A percentile compares a stretch with the other conserved stretches of the same genome.
Conservation (phyloP, 441 rosid genomes). For the Populus hybrid region DNA sequence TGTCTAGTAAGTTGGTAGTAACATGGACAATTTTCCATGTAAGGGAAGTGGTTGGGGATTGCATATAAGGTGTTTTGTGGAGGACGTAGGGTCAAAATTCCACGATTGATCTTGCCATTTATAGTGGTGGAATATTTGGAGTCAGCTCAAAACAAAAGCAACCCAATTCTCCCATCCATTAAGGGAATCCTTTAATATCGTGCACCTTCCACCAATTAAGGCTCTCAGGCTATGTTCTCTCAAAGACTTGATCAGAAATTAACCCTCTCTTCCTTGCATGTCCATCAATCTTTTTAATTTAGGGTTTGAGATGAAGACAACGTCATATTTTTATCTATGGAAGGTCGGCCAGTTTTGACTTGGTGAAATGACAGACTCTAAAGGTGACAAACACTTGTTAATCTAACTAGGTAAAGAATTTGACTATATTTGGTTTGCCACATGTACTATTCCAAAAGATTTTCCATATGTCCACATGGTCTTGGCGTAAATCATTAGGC, state of each 20-base stretch:
- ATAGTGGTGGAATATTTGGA: constrained; percentile 41
- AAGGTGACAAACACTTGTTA: constrained; percentile 18
- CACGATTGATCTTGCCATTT: constrained; percentile 29
- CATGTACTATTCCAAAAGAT: constrained; percentile 16
- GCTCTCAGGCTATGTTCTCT: constrained; percentile 20
- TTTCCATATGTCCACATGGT: constrained; percentile 21
- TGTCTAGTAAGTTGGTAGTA: not conserved
- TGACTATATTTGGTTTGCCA: constrained; percentile 30
- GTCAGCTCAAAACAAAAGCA: constrained; percentile 32
- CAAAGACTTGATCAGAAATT: not conserved
- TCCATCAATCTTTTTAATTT: not conserved
- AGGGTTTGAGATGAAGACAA: not conserved
- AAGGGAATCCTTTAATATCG: constrained; percentile 24
- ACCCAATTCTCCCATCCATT: not conserved
- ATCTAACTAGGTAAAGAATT: not conserved
- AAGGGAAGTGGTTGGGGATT: constrained; percentile 31
- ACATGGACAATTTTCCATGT: constrained; percentile 33
- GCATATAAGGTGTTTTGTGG: constrained; percentile 40
- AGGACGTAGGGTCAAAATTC: constrained; percentile 42
- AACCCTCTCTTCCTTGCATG: not conserved
- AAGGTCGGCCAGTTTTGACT: constrained; percentile 38
- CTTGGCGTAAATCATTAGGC: constrained; percentile 25
- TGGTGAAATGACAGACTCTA: constrained; percentile 12
- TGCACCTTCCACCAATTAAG: constrained; percentile 53
- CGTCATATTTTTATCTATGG: constrained; percentile 3